Evolutionary conservation across 2,329 filamentous ascomycete species (phyloP), one percentile per base, ranked within the genome.

Genomic region (Rhynchosporium agropyri): DNA sequence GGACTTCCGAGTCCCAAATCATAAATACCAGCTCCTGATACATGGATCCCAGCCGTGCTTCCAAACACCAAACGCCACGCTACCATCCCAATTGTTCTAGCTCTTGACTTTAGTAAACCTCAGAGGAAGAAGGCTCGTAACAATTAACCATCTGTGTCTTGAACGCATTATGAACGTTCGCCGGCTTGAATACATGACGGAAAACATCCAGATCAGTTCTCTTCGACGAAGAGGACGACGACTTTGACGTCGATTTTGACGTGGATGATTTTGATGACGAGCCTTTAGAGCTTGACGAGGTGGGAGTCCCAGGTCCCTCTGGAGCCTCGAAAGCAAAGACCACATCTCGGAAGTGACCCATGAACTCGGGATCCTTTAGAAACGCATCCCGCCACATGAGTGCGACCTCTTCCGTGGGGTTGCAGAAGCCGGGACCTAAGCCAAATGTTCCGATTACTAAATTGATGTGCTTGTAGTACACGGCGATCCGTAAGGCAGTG

Each of bases 401-500:
- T 40, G 86, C 86, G 60, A 89, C 78, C 73, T 88, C 85, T 71
- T 82, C 80, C 0, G 87, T 83, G 46, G 87, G 87, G 73, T 89
- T 89, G 68, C 84, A 81, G 72, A 85, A 84, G 43, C 80, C 79
- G 65, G 87, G 87, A 51, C 86, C 86, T 6, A 88, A 78, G 1
- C 86, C 86, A 71, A 88, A 89, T 67, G 86, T 86, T 28, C 84
- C 85, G 63, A 89, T 82, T 57, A 86, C 83, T 28, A 89, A 78
- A 63, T 81, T 80, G 46, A 79, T 76, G 70, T 86, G 84, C 63
- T 79, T 78, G 69, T 85, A 81, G 70, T 81, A 84, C 20, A 83
- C 83, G 66, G 89, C 90, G 66, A 92, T 90, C 53, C 86, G 83
- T 20, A 92, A 82, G 2, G 89, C 86, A 1, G 85, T 84, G 28